Percentiles rank a stretch among this genome's conserved stretches.
These are phyloP conservation scores for Talaromyces atroroseus DNA, from an alignment of 2,329 filamentous ascomycete species.

Conservation along the genomic window DNA sequence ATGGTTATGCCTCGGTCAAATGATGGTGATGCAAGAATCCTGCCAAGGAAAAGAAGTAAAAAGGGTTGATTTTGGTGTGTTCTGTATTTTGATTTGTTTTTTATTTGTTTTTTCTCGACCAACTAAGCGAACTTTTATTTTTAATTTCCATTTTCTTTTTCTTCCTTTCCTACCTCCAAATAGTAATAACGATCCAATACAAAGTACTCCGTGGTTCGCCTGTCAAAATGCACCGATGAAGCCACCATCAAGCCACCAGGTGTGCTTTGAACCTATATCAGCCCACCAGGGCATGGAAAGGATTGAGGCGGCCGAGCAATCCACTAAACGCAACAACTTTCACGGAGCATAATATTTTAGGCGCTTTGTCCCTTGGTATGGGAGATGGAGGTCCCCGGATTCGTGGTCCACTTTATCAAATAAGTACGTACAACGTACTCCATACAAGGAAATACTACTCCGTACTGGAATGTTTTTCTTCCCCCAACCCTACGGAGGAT, in stretches of 20 bases:
- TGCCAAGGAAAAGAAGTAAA: background rate
- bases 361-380: background rate
- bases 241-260: slow-evolving; percentile 10
- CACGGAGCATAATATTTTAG: background rate
- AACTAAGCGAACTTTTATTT: background rate
- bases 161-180: background rate
- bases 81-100: background rate
- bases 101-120: background rate
- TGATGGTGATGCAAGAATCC: background rate
- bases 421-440: too few relatives aligned
- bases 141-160: background rate
- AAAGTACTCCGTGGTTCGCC: slow-evolving; percentile 7
- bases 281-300: background rate
- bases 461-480: background rate
- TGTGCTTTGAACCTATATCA: background rate
- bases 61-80: background rate
- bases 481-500: background rate
- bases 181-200: background rate
- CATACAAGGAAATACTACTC: background rate
- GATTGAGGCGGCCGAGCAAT: background rate
- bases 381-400: slow-evolving; percentile 3
- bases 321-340: background rate
- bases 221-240: slow-evolving; percentile 9
- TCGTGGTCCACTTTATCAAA: background rate
- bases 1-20: background rate